Conservation (phyloP, 805 yeast genomes). For the Saccharomycopsis guyanensis region DNA sequence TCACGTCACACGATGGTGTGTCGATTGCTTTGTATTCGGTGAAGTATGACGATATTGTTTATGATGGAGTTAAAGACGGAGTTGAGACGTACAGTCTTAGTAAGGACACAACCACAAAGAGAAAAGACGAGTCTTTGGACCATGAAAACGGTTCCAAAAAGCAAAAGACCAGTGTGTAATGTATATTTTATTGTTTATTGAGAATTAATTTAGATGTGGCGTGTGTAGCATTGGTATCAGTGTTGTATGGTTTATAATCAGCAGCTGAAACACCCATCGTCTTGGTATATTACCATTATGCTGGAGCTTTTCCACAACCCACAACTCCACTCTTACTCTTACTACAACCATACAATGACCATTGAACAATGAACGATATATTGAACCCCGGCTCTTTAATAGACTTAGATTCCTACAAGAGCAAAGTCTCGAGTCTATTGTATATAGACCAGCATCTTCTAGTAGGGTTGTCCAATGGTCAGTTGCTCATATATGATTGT, state of each 20-base stretch:
- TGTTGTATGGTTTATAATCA: too few relatives aligned
- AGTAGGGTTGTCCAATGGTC: conserved; percentile 10
- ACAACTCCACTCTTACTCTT: too few relatives aligned
- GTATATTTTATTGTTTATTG: too few relatives aligned
- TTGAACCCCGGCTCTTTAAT: conserved; percentile 8
- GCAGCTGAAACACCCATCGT: too few relatives aligned
- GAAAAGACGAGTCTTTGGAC: not conserved
- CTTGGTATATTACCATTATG: too few relatives aligned
- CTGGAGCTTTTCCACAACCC: too few relatives aligned
- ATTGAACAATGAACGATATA: not conserved
- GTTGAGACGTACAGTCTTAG: not conserved
- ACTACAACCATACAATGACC: not conserved
- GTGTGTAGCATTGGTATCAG: too few relatives aligned
- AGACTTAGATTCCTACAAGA: not conserved
- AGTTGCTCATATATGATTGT: conserved; percentile 1
- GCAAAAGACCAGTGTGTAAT: too few relatives aligned
- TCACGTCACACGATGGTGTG: conserved; percentile 66
- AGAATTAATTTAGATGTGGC: too few relatives aligned
- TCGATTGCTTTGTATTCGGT: conserved; percentile 57
- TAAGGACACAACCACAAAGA: too few relatives aligned
- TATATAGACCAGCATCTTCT: conserved; percentile 4
- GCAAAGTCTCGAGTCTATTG: conserved; percentile 1
- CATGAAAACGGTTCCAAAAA: not conserved
- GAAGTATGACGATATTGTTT: conserved; percentile 33
- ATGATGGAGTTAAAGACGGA: conserved; percentile 3